These are phyloP conservation scores for Aplosporella prunicola DNA, from an alignment of 2,329 filamentous ascomycete species.

Conservation along the genomic window DNA sequence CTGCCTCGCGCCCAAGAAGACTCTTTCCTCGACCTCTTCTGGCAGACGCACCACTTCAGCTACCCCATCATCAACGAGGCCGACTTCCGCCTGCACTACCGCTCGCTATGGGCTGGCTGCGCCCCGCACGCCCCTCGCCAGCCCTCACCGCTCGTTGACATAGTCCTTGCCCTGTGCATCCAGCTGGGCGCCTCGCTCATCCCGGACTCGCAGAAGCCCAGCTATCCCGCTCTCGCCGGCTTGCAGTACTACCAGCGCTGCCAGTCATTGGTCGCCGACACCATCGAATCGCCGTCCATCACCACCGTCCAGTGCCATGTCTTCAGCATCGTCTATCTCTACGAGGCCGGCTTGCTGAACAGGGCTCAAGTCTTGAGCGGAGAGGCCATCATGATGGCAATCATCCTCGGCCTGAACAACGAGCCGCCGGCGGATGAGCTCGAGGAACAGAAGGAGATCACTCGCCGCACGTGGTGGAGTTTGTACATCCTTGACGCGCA, in stretches of 20 bases:
- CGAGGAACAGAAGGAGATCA: slow-evolving; percentile 28
- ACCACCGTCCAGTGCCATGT: slow-evolving; percentile 40
- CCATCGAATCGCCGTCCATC: slow-evolving; percentile 23
- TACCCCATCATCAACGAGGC: slow-evolving; percentile 37
- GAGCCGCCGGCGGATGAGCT: slow-evolving; percentile 24
- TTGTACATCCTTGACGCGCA: slow-evolving; percentile 40
- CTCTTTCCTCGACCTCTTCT: slow-evolving; percentile 39
- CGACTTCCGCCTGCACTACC: slow-evolving; percentile 37
- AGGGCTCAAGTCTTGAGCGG: slow-evolving; percentile 33
- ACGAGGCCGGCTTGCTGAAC: slow-evolving; percentile 39
- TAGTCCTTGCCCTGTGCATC: slow-evolving; percentile 44
- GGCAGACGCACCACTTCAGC: slow-evolving; percentile 38
- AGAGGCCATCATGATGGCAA: slow-evolving; percentile 36
- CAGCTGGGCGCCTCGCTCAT: slow-evolving; percentile 34
- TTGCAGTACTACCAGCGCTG: slow-evolving; percentile 4
- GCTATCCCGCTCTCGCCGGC: background rate
- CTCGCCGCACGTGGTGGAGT: slow-evolving; percentile 40
- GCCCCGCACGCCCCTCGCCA: slow-evolving; percentile 22
- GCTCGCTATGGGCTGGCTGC: slow-evolving; percentile 15
- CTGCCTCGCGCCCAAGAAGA: slow-evolving; percentile 37
- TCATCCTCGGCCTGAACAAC: slow-evolving; percentile 38
- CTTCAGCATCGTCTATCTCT: slow-evolving; percentile 36
- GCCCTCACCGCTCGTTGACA: slow-evolving; percentile 43
- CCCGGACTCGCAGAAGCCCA: background rate
- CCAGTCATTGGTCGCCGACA: background rate